Base-by-base conservation (phyloP, 495 filamentous ascomycete genomes). In the Xylaria acuta region DNA sequence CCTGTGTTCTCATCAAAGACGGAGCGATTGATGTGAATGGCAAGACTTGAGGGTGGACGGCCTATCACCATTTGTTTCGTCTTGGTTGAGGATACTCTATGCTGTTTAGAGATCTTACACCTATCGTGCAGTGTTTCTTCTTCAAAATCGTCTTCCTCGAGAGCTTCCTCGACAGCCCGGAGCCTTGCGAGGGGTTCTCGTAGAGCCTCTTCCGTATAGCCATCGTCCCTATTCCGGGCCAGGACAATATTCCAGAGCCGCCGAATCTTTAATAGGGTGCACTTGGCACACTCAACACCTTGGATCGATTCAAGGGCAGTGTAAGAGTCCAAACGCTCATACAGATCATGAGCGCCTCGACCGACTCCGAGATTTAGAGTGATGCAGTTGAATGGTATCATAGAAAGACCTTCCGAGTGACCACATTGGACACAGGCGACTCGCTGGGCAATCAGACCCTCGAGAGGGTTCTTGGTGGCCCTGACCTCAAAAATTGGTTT, bases 311-410 rank as follows among this genome's bases (percentile, higher is more conserved):
- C 97, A 32, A 98, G 83, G 20, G 89, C 86, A 67, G 94, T 97
- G 77, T 94, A 97, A 63, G 93, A 89, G 76, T 94, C 91, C 41
- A 99, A 83, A 74, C 93, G 93, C 54, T 95, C 91, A 63, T 88
- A 86, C 1, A 99, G 77, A 73, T 92, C 87, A 73, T 92, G 91
- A 64, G 84, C 79, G 49, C 73, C 80, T 72, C 77, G 79, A 20
- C 83, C 83, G 43, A 78, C 75, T 7, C 90, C 92, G 0, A 98
- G 87, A 45, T 89, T 92, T 0, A 99, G 88, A 7, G 97, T 98
- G 65, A 99, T 82, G 78, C 94, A 97, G 75, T 97, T 97, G 85
- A 98, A 98, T 0, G 94, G 94, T 51, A 93, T 95, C 75, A 98
- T 86, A 14, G 91, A 92, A 41, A 98, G 85, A 2, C 94, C 93